These are phyloP conservation scores for Tremella yokohamensis DNA, from an alignment of 768 basidiomycete species.

Conservation along the genomic window DNA sequence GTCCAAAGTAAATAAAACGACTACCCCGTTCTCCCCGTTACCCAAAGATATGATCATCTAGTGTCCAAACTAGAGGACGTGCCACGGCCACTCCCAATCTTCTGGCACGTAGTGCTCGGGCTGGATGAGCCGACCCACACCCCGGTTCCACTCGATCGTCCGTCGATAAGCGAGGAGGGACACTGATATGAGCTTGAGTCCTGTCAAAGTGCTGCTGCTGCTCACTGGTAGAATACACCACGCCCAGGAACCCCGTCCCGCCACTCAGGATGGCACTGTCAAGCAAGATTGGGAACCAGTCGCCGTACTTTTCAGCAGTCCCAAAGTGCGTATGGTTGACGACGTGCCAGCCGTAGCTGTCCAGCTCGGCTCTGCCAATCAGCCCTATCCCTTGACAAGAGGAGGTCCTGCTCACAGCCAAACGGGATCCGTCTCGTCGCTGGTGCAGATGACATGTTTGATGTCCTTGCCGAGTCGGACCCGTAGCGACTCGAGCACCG, in stretches of 20 bases:
- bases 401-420: conserved; percentile 14
- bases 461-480: conserved; percentile 10
- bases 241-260: conserved; percentile 17
- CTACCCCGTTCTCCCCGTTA: too few species aligned
- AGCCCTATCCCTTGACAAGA: neutral
- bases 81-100: conserved; percentile 18
- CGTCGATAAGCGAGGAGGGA: conserved; percentile 14
- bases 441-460: conserved; percentile 14
- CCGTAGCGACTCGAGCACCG: conserved; percentile 9
- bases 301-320: conserved; percentile 14
- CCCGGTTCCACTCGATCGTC: conserved; percentile 19
- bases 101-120: conserved; percentile 13
- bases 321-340: conserved; percentile 13
- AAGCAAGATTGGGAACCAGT: conserved; percentile 19
- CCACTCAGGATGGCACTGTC: conserved; percentile 14
- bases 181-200: conserved; percentile 6
- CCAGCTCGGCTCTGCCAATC: conserved; percentile 10
- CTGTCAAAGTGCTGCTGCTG: neutral
- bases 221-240: conserved; percentile 20
- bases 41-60: too few species aligned
- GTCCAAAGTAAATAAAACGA: too few species aligned
- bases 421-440: conserved; percentile 16
- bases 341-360: conserved; percentile 17
- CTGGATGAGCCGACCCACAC: conserved; percentile 16
- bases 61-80: too few species aligned